Percentiles rank a stretch among this genome's conserved stretches.
phyloP scores from a whole-genome alignment of 495 filamentous ascomycete species.

The Xylaria scruposa region DNA sequence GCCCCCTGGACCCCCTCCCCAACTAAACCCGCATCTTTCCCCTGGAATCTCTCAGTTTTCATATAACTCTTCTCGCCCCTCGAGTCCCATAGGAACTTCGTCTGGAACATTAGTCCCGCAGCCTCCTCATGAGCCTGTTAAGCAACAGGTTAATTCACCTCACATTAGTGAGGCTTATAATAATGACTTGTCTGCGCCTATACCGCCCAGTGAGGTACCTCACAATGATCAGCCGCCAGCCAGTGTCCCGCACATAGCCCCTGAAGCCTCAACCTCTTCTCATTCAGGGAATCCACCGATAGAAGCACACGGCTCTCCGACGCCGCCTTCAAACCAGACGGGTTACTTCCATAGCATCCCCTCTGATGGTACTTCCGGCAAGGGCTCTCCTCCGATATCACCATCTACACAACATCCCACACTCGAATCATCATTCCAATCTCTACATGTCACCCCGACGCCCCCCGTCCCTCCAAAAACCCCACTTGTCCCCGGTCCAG shows the following conservation, averaged over 20 bases:
- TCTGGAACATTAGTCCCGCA: neutral
- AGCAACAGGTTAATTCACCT: neutral
- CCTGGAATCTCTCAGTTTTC: constrained; percentile 14
- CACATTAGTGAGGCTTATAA: neutral
- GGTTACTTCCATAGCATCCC: neutral
- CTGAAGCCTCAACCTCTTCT: neutral
- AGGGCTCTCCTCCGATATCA: neutral
- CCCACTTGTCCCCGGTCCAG: neutral
- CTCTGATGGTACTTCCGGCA: neutral
- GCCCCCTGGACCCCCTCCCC: constrained; percentile 29
- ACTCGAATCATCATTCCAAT: neutral
- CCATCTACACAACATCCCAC: neutral
- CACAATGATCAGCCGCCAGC: neutral
- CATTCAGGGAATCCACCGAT: neutral
- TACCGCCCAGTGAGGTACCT: neutral
- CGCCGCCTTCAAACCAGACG: neutral
- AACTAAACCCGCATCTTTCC: constrained; percentile 4
- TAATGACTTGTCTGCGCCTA: neutral
- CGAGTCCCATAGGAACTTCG: neutral
- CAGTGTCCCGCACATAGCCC: neutral
- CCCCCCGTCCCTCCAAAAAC: constrained; percentile 13
- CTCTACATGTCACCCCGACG: neutral
- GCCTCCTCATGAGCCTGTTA: neutral
- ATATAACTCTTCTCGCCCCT: constrained; percentile 2
- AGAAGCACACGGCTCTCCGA: neutral